Evolutionary conservation across 371 early-diverging fungal species (phyloP), one percentile per base, ranked within the genome.

Genomic region (Furculomyces boomerangus): DNA sequence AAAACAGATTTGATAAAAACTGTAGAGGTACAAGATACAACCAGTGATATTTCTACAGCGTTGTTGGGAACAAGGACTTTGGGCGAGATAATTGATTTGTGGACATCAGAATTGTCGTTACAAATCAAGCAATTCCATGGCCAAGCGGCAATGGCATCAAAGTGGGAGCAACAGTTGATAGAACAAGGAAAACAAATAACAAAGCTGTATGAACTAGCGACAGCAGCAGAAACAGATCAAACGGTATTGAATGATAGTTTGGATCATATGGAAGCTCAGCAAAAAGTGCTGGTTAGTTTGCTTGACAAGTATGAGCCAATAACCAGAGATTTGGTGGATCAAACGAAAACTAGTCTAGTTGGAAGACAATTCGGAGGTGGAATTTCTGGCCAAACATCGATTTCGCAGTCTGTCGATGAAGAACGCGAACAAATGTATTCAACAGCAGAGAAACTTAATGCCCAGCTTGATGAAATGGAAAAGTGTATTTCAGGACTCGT

Each of bases 361-460:
- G 14, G 56, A 10, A 56, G 46, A 10, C 30, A 56, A 14, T 18
- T n/a, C 29, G 8, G 31, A 18, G 41, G 57, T 7, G 41, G 32
- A 16, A 41, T 28, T 13, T 41, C 22, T 41, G 20, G 16, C 26
- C 3, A 41, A 32, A 52, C 18, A 20, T 57, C 57, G 3, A 57
- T 49, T 24, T 48, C 55, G 7, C 58, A 58, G 59, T 53, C 80
- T 30, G 88, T 84, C 27, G 95, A 93, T 65, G 75, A 79, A 57
- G 88, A 90, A 67, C 77, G 93, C 40, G 89, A 89, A 50, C 75
- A 75, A 53, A 80, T 86, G 5, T 94, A 90, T 66, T 73, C 75
- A 57, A 69, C 88, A 37, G 90, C 90, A 8, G 90, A 86, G 68
- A 72, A 68, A 22, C 68, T 94, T 32, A 88, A 88, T 69, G 73